These are phyloP conservation scores for Mucor indicus DNA, from an alignment of 371 early-diverging fungal species.

Conservation along the genomic window DNA sequence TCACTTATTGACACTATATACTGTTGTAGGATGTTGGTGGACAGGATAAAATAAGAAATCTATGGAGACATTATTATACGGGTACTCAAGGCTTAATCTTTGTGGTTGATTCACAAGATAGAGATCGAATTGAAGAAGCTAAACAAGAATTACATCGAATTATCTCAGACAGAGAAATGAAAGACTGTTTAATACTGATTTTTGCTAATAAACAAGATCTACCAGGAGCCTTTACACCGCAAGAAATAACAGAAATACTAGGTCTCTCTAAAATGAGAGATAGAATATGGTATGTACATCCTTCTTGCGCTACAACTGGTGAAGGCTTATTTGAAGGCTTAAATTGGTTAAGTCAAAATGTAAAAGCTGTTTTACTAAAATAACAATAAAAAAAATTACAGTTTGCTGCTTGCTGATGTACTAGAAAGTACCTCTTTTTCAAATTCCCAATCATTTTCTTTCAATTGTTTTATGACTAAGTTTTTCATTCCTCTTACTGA, in stretches of 20 bases:
- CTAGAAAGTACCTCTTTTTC: conserved; percentile 34
- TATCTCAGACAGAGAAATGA: conserved; percentile 80
- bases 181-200: conserved; percentile 74
- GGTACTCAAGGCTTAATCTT: conserved; percentile 86
- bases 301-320: conserved; percentile 84
- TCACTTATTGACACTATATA: not conserved
- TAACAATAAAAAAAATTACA: too few species aligned
- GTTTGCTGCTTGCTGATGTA: too few species aligned
- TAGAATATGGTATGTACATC: conserved; percentile 82
- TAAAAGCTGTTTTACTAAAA: too few species aligned
- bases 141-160: conserved; percentile 79
- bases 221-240: conserved; percentile 73
- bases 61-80: conserved; percentile 88
- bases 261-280: conserved; percentile 75
- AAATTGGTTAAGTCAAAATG: conserved; percentile 85
- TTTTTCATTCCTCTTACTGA: conserved; percentile 52
- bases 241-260: conserved; percentile 78
- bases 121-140: conserved; percentile 83
- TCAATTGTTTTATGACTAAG: conserved; percentile 24
- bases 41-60: conserved; percentile 85
- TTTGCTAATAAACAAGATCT: conserved; percentile 91
- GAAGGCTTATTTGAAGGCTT: conserved; percentile 86
- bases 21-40: conserved; percentile 78
- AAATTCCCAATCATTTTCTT: conserved; percentile 19
- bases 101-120: conserved; percentile 81